phyloP scores from a whole-genome alignment of 495 filamentous ascomycete species.

The Talaromyces borbonicus region DNA sequence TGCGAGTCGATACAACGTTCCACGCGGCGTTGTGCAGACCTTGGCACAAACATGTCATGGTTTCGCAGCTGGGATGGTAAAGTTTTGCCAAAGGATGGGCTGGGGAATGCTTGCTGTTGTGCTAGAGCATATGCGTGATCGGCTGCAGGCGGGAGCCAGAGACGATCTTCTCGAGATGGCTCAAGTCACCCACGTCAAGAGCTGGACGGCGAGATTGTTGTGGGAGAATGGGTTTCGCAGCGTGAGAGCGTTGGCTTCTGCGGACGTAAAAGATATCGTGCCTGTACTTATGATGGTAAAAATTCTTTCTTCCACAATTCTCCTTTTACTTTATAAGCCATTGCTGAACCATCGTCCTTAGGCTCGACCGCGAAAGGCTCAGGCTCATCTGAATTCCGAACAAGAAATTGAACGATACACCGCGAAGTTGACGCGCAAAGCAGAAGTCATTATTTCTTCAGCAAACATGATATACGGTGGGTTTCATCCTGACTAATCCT shows the following conservation, averaged over 20 bases:
- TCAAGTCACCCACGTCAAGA: slow-evolving; percentile 69
- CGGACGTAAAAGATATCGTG: slow-evolving; percentile 55
- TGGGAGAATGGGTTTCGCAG: slow-evolving; percentile 69
- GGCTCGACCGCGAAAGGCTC: slow-evolving; percentile 54
- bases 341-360: slow-evolving; percentile 9
- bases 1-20: slow-evolving; percentile 57
- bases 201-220: slow-evolving; percentile 63
- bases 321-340: neutral
- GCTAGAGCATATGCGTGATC: slow-evolving; percentile 67
- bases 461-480: slow-evolving; percentile 68
- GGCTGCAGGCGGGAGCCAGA: slow-evolving; percentile 63
- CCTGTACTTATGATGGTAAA: slow-evolving; percentile 60
- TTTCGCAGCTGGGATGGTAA: slow-evolving; percentile 68
- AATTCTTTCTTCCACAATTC: neutral
- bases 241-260: slow-evolving; percentile 56
- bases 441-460: slow-evolving; percentile 56
- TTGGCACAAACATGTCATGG: slow-evolving; percentile 68
- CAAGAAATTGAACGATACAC: slow-evolving; percentile 53
- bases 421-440: slow-evolving; percentile 55
- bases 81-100: slow-evolving; percentile 65
- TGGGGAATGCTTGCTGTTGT: slow-evolving; percentile 68
- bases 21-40: slow-evolving; percentile 61
- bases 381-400: slow-evolving; percentile 46
- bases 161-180: slow-evolving; percentile 65
- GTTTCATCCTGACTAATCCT: slow-evolving; percentile 11